Conservation (phyloP, 805 yeast species). For the Metschnikowia shivogae region DNA sequence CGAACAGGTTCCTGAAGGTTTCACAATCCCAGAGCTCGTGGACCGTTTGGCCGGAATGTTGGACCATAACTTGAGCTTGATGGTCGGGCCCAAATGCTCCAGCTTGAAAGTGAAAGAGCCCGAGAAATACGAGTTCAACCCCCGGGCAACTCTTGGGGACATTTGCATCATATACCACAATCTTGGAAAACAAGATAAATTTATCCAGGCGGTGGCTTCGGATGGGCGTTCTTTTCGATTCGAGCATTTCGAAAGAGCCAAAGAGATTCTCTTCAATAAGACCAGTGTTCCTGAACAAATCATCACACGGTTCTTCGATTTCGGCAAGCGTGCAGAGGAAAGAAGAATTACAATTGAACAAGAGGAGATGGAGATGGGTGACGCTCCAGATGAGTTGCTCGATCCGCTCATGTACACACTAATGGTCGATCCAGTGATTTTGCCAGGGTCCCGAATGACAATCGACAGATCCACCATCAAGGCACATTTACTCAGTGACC, state of each 20-base stretch:
- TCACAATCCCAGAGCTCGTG: slow-evolving; percentile 83
- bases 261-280: slow-evolving; percentile 53
- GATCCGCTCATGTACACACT: slow-evolving; percentile 96
- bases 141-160: slow-evolving; percentile 63
- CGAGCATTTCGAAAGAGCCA: slow-evolving; percentile 66
- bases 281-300: slow-evolving; percentile 49
- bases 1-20: slow-evolving; percentile 79
- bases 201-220: slow-evolving; percentile 75
- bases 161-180: slow-evolving; percentile 75
- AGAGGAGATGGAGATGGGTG: slow-evolving; percentile 86
- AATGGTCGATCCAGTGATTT: slow-evolving; percentile 94
- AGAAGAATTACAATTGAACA: slow-evolving; percentile 63
- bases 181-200: slow-evolving; percentile 58
- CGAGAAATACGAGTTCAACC: slow-evolving; percentile 76
- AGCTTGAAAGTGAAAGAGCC: slow-evolving; percentile 84
- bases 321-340: slow-evolving; percentile 63
- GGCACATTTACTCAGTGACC: slow-evolving; percentile 88
- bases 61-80: slow-evolving; percentile 83
- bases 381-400: slow-evolving; percentile 91
- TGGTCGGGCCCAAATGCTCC: slow-evolving; percentile 93
- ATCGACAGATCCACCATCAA: slow-evolving; percentile 91
- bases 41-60: slow-evolving; percentile 95
- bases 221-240: slow-evolving; percentile 87
- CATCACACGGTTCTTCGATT: slow-evolving; percentile 46
- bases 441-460: slow-evolving; percentile 80